Base-by-base conservation (phyloP, 2,329 filamentous ascomycete genomes). In the Hypoxylon sp. region DNA sequence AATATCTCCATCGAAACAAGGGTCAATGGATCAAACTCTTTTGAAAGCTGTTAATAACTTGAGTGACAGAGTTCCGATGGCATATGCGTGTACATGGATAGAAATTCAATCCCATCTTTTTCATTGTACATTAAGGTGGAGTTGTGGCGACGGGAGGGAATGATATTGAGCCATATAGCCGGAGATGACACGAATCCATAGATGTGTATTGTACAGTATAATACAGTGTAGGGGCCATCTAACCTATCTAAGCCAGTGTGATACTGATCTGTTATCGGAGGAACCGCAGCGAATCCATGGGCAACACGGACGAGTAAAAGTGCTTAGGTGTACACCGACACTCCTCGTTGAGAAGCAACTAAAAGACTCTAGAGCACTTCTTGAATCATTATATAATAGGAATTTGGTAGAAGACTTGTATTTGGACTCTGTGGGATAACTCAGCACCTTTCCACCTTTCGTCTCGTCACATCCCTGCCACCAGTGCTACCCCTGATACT, bases 1-100 rank as follows among this genome's bases (percentile, higher is more conserved):
- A 11, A 19, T 49, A 49, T 49, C 25, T 49, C 38, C 38, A 49
- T 28, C 46, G 32, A 56, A 46, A 17, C 19, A 56, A 41, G 53
- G 41, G 38, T 36, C 13, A 46, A 46, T 34, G 9, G 9, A 2
- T 38, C 14, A 14, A 11, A 17, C 7, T 43, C 5, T 3, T 13
- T 43, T 13, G 7, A 17, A 55, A 55, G 7, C 28, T 13, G 14
- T 6, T n/a, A 6, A 6, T 30, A 34, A 34, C 3, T 32, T 3
- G 19, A 43, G 2, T 13, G 14, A 25, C 13, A n/a, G 17, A 17
- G 17, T 23, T 25, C 17, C 9, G 17, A n/a, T 36, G 17, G 23
- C 13, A 14, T 19, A 38, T 23, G 30, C 11, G 21, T 51, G 6
- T 10, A 23, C 11, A 17, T 43, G 13, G 43, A 6, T 3, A 34